phyloP scores from a whole-genome alignment of 345 rosid genomes.

The Garcia nutans region DNA sequence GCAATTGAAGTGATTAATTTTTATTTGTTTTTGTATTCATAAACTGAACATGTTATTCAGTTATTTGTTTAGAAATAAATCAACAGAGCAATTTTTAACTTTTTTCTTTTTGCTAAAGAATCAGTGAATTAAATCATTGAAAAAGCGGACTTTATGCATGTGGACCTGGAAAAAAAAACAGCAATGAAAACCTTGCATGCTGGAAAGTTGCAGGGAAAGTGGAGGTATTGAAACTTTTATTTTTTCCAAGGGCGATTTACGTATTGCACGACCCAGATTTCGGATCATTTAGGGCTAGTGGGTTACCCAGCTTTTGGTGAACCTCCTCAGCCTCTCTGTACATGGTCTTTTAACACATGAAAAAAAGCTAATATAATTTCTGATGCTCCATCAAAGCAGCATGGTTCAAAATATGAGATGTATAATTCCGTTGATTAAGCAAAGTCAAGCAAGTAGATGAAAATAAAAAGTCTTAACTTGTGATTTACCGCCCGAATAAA shows the following conservation, averaged over 20 bases:
- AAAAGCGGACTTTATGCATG: neutral
- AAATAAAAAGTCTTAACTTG: too few relatives aligned
- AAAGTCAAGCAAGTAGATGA: too few relatives aligned
- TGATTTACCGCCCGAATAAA: too few relatives aligned
- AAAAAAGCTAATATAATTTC: too few relatives aligned
- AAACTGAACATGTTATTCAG: neutral
- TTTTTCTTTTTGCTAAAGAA: neutral
- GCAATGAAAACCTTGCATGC: neutral
- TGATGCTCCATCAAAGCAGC: neutral
- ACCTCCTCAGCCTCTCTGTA: neutral
- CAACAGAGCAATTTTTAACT: neutral
- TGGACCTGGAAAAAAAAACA: neutral
- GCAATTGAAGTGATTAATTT: neutral
- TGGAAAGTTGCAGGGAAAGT: neutral
- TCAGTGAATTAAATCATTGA: neutral
- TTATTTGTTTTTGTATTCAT: neutral
- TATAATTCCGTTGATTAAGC: too few relatives aligned
- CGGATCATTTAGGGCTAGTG: neutral
- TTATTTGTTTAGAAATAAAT: constrained; percentile 12
- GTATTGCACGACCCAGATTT: neutral
- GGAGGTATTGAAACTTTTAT: neutral
- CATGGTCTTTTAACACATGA: neutral
- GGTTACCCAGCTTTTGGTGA: neutral
- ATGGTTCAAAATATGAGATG: too few relatives aligned
- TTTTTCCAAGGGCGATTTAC: neutral